A percentile compares a stretch with the other conserved stretches of the same genome.
Evolutionary conservation across 306 rosid genomes (phyloP).

Genomic region (Glycyrrhiza uralensis): DNA sequence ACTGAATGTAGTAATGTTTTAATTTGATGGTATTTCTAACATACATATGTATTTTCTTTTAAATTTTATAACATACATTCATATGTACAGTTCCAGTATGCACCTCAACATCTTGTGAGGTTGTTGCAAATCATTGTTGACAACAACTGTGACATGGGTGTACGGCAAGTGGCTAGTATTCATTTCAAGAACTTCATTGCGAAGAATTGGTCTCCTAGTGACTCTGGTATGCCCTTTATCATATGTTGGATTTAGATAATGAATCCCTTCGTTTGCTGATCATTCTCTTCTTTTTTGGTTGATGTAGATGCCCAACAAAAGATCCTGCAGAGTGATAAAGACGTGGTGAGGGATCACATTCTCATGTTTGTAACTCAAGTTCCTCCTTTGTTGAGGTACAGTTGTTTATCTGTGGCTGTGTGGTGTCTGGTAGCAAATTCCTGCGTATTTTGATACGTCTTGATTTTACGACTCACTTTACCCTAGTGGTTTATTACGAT

Average conservation of each 20-base stretch:
- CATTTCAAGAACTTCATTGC: constrained; percentile 95
- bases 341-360: constrained; percentile 73
- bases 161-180: constrained; percentile 94
- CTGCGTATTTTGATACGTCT: not conserved
- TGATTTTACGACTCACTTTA: not conserved
- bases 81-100: constrained; percentile 66
- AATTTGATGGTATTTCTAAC: not conserved
- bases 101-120: constrained; percentile 95
- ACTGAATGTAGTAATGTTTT: not conserved
- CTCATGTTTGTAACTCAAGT: constrained; percentile 78
- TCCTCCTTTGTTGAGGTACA: constrained; percentile 85
- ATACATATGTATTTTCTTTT: not conserved
- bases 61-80: not conserved
- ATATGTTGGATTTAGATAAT: constrained; percentile 3
- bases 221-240: constrained; percentile 52
- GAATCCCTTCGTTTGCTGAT: constrained; percentile 21
- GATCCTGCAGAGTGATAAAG: constrained; percentile 78
- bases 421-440: not conserved
- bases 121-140: constrained; percentile 87
- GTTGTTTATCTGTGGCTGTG: not conserved
- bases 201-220: constrained; percentile 84
- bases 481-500: not conserved
- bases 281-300: not conserved
- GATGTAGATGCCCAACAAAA: constrained; percentile 65
- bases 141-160: constrained; percentile 72